These are phyloP conservation scores for Ophiostoma sp. DNA, from an alignment of 2,329 filamentous ascomycete genomes.

Conservation along the genomic window DNA sequence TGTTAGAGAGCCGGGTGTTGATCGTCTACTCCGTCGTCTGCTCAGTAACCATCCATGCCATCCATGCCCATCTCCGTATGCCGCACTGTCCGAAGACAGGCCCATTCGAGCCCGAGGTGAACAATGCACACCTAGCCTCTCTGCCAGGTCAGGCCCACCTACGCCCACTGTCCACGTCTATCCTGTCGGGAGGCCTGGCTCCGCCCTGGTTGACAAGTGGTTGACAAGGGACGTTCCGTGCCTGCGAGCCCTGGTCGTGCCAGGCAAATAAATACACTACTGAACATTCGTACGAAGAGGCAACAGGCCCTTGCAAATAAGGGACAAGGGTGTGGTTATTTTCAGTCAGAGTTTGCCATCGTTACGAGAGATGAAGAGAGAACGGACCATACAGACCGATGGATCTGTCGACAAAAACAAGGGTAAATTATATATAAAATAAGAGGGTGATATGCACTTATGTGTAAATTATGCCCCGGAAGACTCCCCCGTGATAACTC, in stretches of 20 bases:
- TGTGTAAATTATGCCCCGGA: conserved; percentile 5
- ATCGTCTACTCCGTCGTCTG: neutral
- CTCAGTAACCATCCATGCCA: neutral
- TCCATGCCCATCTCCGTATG: neutral
- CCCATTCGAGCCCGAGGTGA: conserved; percentile 6
- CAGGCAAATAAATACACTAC: no score
- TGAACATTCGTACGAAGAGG: no score
- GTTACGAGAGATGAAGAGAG: conserved; percentile 6
- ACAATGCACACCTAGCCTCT: neutral
- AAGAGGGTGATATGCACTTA: neutral
- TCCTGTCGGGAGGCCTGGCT: neutral
- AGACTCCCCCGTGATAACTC: neutral
- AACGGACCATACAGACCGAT: conserved; percentile 2
- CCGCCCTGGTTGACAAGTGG: neutral
- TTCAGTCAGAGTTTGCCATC: neutral
- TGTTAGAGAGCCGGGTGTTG: neutral
- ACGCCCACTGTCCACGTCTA: neutral
- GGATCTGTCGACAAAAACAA: neutral
- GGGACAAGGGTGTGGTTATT: conserved; percentile 6
- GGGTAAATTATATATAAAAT: no score
- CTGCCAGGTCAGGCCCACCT: neutral
- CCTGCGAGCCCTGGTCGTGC: neutral
- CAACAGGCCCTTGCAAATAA: no score
- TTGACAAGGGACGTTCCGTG: conserved; percentile 1
- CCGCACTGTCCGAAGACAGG: conserved; percentile 7